phyloP scores from a whole-genome alignment of 116 monocot species.

The Iris pallida region DNA sequence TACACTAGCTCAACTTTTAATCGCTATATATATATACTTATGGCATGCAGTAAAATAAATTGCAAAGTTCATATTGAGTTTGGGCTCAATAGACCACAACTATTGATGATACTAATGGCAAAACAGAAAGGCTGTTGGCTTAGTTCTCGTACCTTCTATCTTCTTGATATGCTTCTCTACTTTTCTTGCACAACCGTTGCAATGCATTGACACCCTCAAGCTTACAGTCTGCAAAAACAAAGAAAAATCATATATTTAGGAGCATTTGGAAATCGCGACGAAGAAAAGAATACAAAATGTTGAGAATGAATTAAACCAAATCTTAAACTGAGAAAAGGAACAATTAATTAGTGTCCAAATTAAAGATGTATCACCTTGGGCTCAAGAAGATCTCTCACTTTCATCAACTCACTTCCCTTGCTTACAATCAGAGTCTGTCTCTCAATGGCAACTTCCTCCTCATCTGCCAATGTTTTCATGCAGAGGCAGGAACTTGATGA shows the following conservation, averaged over 20 bases:
- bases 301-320: not conserved
- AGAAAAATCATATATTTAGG: not conserved
- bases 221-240: slow-evolving; percentile 52
- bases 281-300: not conserved
- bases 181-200: slow-evolving; percentile 83
- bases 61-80: no score
- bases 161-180: slow-evolving; percentile 85
- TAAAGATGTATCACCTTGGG: slow-evolving; percentile 53
- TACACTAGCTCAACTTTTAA: no score
- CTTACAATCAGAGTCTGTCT: slow-evolving; percentile 39
- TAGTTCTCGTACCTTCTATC: slow-evolving; percentile 93
- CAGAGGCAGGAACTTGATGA: slow-evolving; percentile 54
- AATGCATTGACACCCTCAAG: slow-evolving; percentile 93
- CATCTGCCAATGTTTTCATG: slow-evolving; percentile 26
- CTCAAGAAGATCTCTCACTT: slow-evolving; percentile 43
- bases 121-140: no score
- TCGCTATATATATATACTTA: no score
- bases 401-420: slow-evolving; percentile 33
- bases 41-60: no score
- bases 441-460: slow-evolving; percentile 43
- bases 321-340: no score
- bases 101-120: no score
- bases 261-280: no score
- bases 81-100: no score
- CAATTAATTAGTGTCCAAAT: no score